These are phyloP conservation scores for Talaromyces sp. DNA, from an alignment of 2,329 filamentous ascomycete species.

Conservation along the genomic window DNA sequence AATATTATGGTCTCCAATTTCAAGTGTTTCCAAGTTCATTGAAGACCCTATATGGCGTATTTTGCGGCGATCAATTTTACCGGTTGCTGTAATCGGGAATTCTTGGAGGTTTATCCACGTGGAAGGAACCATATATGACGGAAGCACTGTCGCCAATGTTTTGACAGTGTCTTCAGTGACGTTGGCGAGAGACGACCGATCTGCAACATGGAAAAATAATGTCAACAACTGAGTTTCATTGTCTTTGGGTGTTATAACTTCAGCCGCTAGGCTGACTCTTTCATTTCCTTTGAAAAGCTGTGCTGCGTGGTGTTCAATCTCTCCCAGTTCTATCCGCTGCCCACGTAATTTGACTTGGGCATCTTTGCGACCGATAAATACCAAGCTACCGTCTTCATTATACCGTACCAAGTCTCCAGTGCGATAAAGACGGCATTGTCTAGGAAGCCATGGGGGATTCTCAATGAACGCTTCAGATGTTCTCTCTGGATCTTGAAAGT, in stretches of 20 bases:
- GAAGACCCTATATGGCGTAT: neutral
- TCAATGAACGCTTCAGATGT: constrained; percentile 21
- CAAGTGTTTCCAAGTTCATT: neutral
- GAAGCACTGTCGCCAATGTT: constrained; percentile 8
- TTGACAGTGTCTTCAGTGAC: neutral
- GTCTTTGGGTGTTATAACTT: neutral
- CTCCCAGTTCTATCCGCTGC: constrained; percentile 37
- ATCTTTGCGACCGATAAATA: constrained; percentile 27
- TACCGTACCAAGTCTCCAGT: constrained; percentile 24
- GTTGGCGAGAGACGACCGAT: neutral
- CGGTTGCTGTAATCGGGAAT: neutral
- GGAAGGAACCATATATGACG: neutral
- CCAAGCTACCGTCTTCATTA: constrained; percentile 29
- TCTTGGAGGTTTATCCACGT: neutral
- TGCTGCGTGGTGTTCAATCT: constrained; percentile 25
- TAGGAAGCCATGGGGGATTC: constrained; percentile 1
- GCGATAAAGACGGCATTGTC: constrained; percentile 31
- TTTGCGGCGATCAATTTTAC: neutral
- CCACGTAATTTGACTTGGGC: constrained; percentile 37
- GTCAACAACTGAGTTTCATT: neutral
- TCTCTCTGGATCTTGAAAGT: constrained; percentile 20
- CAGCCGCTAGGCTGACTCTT: neutral
- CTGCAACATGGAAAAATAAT: neutral
- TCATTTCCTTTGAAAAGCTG: neutral
- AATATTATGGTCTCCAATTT: neutral